A percentile compares a stretch with the other conserved stretches of the same genome.
phyloP scores from a whole-genome alignment of 2,329 filamentous ascomycete species.

The Thelonectria rubi region DNA sequence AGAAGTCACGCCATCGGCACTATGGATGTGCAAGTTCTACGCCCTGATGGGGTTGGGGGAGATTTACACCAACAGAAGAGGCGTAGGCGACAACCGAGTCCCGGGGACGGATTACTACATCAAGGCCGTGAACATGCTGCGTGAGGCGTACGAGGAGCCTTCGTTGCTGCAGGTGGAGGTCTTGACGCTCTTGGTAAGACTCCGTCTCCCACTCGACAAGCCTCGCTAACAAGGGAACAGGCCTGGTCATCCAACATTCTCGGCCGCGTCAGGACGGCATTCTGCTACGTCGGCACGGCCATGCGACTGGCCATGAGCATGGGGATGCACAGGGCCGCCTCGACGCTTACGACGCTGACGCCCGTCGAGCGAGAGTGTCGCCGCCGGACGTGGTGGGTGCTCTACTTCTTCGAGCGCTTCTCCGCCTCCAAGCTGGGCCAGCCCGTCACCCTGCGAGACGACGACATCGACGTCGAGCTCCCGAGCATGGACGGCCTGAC shows the following conservation, averaged over 20 bases:
- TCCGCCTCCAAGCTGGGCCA: constrained; percentile 46
- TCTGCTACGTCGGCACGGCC: constrained; percentile 46
- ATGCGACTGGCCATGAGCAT: constrained; percentile 53
- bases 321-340: constrained; percentile 52
- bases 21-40: constrained; percentile 55
- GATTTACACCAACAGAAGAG: constrained; percentile 53
- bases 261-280: constrained; percentile 46
- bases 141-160: constrained; percentile 54
- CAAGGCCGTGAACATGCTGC: constrained; percentile 50
- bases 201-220: rapidly evolving
- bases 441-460: constrained; percentile 43
- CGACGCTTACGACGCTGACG: constrained; percentile 28
- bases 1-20: constrained; percentile 38
- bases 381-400: constrained; percentile 46
- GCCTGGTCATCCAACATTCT: constrained; percentile 47
- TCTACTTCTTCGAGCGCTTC: constrained; percentile 48
- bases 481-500: constrained; percentile 44
- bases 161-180: constrained; percentile 56
- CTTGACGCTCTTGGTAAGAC: constrained; percentile 41
- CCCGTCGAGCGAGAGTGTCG: constrained; percentile 41
- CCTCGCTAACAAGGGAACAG: neutral
- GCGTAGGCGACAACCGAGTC: constrained; percentile 42
- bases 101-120: constrained; percentile 56
- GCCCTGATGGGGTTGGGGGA: constrained; percentile 56
- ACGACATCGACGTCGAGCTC: constrained; percentile 47